A percentile compares a stretch with the other conserved stretches of the same genome.
Conservation (phyloP, 2,329 filamentous ascomycete genomes). For the Paracamarosporium sp. region DNA sequence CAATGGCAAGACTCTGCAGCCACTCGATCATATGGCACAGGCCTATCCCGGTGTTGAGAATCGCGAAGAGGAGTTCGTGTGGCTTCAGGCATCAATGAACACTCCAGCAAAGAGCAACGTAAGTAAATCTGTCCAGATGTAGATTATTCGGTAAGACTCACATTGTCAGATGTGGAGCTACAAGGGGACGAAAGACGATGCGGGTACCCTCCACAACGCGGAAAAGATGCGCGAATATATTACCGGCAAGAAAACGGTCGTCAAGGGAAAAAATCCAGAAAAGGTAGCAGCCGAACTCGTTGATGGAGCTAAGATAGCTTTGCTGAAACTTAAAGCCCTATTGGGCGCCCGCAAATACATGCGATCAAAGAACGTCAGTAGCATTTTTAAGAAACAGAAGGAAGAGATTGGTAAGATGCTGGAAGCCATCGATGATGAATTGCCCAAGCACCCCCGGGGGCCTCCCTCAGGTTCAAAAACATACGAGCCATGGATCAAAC, state of each 20-base stretch:
- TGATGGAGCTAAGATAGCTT: slow-evolving; percentile 4
- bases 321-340: slow-evolving; percentile 8
- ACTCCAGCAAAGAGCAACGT: slow-evolving; percentile 11
- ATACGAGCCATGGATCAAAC: slow-evolving; percentile 5
- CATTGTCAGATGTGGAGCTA: slow-evolving; percentile 9
- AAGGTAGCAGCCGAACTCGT: neutral
- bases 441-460: too few relatives aligned
- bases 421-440: too few relatives aligned
- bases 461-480: too few relatives aligned
- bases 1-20: neutral
- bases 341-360: slow-evolving; percentile 12
- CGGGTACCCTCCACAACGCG: neutral
- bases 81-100: slow-evolving; percentile 10
- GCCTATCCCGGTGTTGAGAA: slow-evolving; percentile 7
- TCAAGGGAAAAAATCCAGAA: neutral
- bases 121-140: neutral
- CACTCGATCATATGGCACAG: slow-evolving; percentile 3
- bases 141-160: neutral
- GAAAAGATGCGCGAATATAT: slow-evolving; percentile 5
- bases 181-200: slow-evolving; percentile 8
- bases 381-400: too few relatives aligned
- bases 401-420: too few relatives aligned
- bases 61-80: slow-evolving; percentile 9
- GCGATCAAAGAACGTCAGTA: neutral
- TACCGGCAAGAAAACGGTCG: slow-evolving; percentile 1